Evolutionary conservation across 306 rosid genomes (phyloP).

Genomic region (Hippophae rhamnoides): DNA sequence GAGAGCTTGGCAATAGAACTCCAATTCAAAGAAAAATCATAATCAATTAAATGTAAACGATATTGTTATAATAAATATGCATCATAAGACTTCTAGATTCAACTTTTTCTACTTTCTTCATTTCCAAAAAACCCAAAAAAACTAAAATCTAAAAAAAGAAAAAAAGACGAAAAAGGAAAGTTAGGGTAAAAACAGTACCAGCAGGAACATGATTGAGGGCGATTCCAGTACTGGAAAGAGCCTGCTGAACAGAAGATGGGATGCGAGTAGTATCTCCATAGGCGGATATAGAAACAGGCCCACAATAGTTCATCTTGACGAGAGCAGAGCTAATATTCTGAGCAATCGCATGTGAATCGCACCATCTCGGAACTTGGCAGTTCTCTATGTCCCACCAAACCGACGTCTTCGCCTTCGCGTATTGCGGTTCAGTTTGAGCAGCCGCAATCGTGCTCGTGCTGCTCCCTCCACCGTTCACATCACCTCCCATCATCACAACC

Average conservation of each 20-base stretch:
- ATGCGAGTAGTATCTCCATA: slow-evolving; percentile 71
- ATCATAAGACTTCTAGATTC: too few species aligned
- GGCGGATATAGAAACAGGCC: slow-evolving; percentile 67
- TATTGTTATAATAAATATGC: too few species aligned
- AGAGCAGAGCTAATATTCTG: slow-evolving; percentile 70
- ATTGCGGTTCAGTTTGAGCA: slow-evolving; percentile 45
- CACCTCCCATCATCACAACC: too few species aligned
- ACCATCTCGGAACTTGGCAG: slow-evolving; percentile 53
- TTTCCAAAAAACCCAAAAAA: too few species aligned
- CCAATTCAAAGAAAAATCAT: too few species aligned
- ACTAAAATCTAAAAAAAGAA: neutral
- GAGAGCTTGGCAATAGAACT: too few species aligned
- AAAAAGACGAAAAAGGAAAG: too few species aligned
- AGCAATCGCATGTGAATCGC: slow-evolving; percentile 51
- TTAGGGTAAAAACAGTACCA: slow-evolving; percentile 19
- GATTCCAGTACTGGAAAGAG: slow-evolving; percentile 75
- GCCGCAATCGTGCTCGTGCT: neutral
- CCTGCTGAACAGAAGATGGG: slow-evolving; percentile 40
- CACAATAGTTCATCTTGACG: slow-evolving; percentile 36
- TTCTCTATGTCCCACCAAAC: slow-evolving; percentile 91
- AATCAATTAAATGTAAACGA: too few species aligned
- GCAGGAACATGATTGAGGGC: slow-evolving; percentile 77
- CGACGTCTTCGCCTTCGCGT: slow-evolving; percentile 49
- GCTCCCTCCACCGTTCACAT: too few species aligned
- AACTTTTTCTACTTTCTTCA: too few species aligned